Percentiles rank a stretch among this genome's conserved stretches.
phyloP scores from a whole-genome alignment of 2,329 filamentous ascomycete species.

The Hypoxylon sp. region DNA sequence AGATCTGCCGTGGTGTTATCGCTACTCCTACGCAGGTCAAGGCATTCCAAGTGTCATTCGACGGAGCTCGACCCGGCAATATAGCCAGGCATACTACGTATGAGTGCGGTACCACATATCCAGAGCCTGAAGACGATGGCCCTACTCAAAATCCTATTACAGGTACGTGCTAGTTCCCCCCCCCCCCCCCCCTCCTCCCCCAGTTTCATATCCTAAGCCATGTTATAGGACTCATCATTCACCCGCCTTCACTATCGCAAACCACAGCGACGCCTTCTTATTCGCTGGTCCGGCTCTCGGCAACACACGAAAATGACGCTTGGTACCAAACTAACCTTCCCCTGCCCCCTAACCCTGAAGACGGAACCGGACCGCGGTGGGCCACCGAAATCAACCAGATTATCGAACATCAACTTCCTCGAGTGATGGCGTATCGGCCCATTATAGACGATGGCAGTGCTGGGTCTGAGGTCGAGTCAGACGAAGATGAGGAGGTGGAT shows the following conservation, averaged over 20 bases:
- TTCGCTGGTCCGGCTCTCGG: conserved; percentile 68
- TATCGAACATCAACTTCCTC: conserved; percentile 61
- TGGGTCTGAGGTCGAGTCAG: conserved; percentile 42
- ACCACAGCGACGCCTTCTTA: conserved; percentile 61
- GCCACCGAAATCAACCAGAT: conserved; percentile 63
- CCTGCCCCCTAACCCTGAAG: conserved; percentile 40
- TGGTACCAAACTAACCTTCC: conserved; percentile 69
- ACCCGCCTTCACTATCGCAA: conserved; percentile 55
- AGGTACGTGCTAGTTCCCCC: conserved; percentile 54
- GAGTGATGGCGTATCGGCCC: conserved; percentile 60
- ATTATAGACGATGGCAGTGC: conserved; percentile 36
- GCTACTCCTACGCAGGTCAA: conserved; percentile 66
- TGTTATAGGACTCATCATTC: conserved; percentile 63
- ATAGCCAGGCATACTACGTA: conserved; percentile 57
- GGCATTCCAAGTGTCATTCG: conserved; percentile 66
- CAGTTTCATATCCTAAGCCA: conserved; percentile 2
- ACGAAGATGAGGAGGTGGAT: conserved; percentile 48
- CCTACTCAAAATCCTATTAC: conserved; percentile 62
- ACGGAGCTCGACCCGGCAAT: conserved; percentile 41
- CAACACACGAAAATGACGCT: conserved; percentile 64
- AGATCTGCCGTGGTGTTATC: conserved; percentile 68
- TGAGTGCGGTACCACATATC: conserved; percentile 65
- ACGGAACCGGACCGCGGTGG: conserved; percentile 60
- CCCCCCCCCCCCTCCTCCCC: conserved; percentile 35
- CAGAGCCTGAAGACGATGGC: conserved; percentile 52